A percentile compares a stretch with the other conserved stretches of the same genome.
These are phyloP conservation scores for Solanum bulbocastanum DNA, from an alignment of 257 asterid species.

Conservation along the genomic window DNA sequence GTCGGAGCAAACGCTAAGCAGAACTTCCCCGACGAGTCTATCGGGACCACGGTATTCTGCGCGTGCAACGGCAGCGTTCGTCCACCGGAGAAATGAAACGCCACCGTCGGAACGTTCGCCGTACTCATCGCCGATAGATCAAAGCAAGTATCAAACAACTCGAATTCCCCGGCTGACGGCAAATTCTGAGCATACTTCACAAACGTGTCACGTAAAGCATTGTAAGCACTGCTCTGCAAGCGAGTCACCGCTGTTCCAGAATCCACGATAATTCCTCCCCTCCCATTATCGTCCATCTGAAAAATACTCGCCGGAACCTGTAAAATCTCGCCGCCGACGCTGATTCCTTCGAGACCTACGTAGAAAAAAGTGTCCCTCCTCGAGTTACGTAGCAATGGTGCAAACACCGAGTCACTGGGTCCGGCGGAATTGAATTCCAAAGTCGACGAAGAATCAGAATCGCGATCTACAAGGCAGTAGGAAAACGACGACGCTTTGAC, in stretches of 20 bases:
- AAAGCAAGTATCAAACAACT: background rate
- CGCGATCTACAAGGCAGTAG: conserved; percentile 3
- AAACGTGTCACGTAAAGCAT: background rate
- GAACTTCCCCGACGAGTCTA: background rate
- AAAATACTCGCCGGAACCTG: background rate
- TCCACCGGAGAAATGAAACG: background rate
- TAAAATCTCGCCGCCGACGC: background rate
- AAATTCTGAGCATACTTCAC: background rate
- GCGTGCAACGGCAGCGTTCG: background rate
- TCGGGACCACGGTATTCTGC: background rate
- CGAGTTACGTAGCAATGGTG: background rate
- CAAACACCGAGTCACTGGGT: background rate
- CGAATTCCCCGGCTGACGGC: background rate
- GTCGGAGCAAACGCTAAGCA: conserved; percentile 7
- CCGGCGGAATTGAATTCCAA: conserved; percentile 8
- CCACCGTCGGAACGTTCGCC: background rate
- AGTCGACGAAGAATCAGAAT: background rate
- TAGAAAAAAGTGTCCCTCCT: background rate
- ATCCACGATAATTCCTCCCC: conserved; percentile 8
- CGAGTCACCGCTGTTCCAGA: conserved; percentile 8
- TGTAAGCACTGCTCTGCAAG: background rate
- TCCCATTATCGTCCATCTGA: background rate
- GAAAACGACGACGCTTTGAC: conserved; percentile 5
- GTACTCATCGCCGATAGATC: background rate
- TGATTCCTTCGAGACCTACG: conserved; percentile 1